Evolutionary conservation across 345 rosid genomes (phyloP).

Genomic region (Geranium rotundifolium): DNA sequence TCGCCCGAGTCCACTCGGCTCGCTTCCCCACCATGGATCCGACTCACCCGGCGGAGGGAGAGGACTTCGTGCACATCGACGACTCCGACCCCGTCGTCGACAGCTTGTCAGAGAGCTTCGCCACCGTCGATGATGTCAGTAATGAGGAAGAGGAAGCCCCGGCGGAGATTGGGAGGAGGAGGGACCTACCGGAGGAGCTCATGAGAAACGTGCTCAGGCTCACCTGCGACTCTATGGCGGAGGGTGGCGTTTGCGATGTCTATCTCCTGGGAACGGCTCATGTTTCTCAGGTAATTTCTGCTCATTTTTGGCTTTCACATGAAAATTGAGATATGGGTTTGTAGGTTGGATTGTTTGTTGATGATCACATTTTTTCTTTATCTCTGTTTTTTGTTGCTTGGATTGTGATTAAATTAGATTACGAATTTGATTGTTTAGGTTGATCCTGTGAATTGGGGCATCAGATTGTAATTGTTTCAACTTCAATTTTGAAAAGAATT

Average conservation of each 20-base stretch:
- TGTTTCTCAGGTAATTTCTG: constrained; percentile 58
- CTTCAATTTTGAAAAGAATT: too few species aligned
- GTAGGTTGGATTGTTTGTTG: not conserved
- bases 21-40: constrained; percentile 6
- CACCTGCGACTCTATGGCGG: constrained; percentile 63
- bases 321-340: not conserved
- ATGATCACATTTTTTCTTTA: too few species aligned
- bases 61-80: constrained; percentile 76
- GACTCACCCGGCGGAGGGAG: constrained; percentile 21
- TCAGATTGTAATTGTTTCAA: too few species aligned
- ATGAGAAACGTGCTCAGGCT: constrained; percentile 51
- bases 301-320: not conserved
- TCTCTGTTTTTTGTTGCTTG: too few species aligned
- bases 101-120: constrained; percentile 62
- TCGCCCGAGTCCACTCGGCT: constrained; percentile 14
- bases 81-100: constrained; percentile 36
- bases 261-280: constrained; percentile 87
- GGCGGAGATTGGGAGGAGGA: constrained; percentile 16
- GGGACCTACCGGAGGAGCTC: constrained; percentile 59
- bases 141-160: not conserved
- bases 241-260: constrained; percentile 71
- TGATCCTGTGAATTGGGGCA: too few species aligned
- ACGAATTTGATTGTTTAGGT: too few species aligned
- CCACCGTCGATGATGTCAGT: constrained; percentile 27
- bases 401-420: too few species aligned